Conservation (phyloP, 257 asterid genomes). For the Buddleja alternifolia region DNA sequence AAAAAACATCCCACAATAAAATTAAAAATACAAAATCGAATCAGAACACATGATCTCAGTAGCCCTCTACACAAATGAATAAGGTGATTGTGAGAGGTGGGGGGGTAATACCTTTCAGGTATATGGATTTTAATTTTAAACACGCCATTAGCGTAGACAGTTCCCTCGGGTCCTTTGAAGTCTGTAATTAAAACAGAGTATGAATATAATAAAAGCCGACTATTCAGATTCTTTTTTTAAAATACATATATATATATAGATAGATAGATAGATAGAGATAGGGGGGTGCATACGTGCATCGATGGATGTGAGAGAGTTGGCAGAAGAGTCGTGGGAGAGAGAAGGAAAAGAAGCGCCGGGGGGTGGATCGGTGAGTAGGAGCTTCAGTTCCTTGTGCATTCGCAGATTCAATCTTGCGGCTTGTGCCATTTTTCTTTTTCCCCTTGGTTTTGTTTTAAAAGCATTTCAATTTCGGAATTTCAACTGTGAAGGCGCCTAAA, state of each 20-base stretch:
- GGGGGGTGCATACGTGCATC: conserved; percentile 55
- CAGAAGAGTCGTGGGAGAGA: conserved; percentile 53
- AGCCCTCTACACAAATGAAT: not conserved
- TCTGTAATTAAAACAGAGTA: conserved; percentile 36
- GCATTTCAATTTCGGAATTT: not conserved
- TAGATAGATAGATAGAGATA: no score
- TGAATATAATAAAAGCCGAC: not conserved
- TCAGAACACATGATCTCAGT: not conserved
- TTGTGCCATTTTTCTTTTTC: conserved; percentile 58
- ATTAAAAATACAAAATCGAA: not conserved
- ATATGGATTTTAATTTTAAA: conserved; percentile 71
- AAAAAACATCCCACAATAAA: conserved; percentile 8
- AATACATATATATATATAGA: not conserved
- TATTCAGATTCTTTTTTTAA: not conserved
- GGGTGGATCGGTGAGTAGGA: conserved; percentile 83
- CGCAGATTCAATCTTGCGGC: conserved; percentile 74
- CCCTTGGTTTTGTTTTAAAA: not conserved
- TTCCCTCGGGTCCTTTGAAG: conserved; percentile 74
- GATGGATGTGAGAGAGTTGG: conserved; percentile 60
- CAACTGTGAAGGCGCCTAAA: no score
- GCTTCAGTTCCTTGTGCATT: conserved; percentile 84
- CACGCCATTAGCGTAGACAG: conserved; percentile 69
- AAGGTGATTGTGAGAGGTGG: no score
- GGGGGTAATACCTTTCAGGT: conserved; percentile 75
- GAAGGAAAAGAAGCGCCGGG: conserved; percentile 72